These are phyloP conservation scores for Abelmoschus esculentus DNA, from an alignment of 345 rosid species.

Conservation along the genomic window DNA sequence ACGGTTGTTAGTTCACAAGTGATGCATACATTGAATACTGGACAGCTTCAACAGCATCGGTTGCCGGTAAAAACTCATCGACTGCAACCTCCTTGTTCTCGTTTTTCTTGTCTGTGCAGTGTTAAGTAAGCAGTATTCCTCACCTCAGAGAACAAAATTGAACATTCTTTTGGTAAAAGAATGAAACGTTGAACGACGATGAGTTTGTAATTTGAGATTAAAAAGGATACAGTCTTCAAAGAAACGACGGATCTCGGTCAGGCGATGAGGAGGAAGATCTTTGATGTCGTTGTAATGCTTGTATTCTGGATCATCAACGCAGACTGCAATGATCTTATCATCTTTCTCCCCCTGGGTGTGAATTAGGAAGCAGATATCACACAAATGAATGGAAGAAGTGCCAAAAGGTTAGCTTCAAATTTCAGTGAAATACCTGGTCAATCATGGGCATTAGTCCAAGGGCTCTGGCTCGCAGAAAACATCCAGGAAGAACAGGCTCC, in stretches of 20 bases:
- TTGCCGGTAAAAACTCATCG: conserved; percentile 72
- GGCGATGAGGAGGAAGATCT: conserved; percentile 94
- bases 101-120: conserved; percentile 72
- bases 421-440: conserved; percentile 24
- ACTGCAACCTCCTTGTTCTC: conserved; percentile 98
- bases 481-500: conserved; percentile 52
- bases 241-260: conserved; percentile 85
- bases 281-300: conserved; percentile 80
- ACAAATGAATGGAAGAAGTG: too few species aligned
- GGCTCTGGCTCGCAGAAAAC: conserved; percentile 90
- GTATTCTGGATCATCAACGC: conserved; percentile 95
- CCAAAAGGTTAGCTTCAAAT: too few species aligned
- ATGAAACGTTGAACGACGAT: not conserved
- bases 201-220: not conserved
- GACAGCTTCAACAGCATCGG: conserved; percentile 60
- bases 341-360: conserved; percentile 83
- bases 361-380: too few species aligned
- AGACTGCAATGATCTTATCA: conserved; percentile 94
- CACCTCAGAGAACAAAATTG: not conserved
- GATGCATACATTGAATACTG: conserved; percentile 78
- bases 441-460: conserved; percentile 99
- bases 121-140: conserved; percentile 17
- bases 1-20: not conserved
- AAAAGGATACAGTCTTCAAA: conserved; percentile 86
- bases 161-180: not conserved